Evolutionary conservation across 345 rosid genomes (phyloP).

Genomic region (Eucalyptus dawsonii): DNA sequence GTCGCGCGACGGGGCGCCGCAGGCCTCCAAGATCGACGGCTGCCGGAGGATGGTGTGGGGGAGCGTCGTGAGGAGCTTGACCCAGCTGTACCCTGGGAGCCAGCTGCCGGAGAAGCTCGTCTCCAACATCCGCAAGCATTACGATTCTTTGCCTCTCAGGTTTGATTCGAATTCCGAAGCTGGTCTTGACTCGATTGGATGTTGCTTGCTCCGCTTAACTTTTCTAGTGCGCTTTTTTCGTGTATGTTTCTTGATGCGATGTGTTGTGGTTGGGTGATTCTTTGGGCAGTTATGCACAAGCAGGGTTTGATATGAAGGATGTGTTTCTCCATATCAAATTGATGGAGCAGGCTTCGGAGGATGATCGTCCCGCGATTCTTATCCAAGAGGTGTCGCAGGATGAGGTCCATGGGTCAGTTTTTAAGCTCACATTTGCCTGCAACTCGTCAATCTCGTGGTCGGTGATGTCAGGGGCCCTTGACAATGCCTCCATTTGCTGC

Average conservation of each 20-base stretch:
- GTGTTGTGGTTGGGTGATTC: not conserved
- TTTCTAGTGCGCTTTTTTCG: not conserved
- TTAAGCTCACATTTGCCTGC: slow-evolving; percentile 73
- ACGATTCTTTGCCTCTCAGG: slow-evolving; percentile 95
- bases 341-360: slow-evolving; percentile 89
- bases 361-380: slow-evolving; percentile 62
- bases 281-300: slow-evolving; percentile 65
- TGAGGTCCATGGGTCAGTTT: slow-evolving; percentile 37
- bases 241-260: slow-evolving; percentile 5
- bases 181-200: not conserved
- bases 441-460: slow-evolving; percentile 77
- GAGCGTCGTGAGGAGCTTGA: slow-evolving; percentile 73
- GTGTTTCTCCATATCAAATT: slow-evolving; percentile 84
- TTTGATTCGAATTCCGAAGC: not conserved
- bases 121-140: slow-evolving; percentile 82
- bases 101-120: slow-evolving; percentile 96
- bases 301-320: slow-evolving; percentile 91
- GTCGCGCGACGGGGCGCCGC: slow-evolving; percentile 12
- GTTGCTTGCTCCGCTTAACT: not conserved
- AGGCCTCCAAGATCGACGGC: slow-evolving; percentile 20
- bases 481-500: slow-evolving; percentile 64
- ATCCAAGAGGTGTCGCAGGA: slow-evolving; percentile 61
- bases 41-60: slow-evolving; percentile 83
- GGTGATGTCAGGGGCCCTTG: slow-evolving; percentile 68
- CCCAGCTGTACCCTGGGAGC: slow-evolving; percentile 88